phyloP scores from a whole-genome alignment of 208 protist genomes.

The Blastocrithidia nonstop region DNA sequence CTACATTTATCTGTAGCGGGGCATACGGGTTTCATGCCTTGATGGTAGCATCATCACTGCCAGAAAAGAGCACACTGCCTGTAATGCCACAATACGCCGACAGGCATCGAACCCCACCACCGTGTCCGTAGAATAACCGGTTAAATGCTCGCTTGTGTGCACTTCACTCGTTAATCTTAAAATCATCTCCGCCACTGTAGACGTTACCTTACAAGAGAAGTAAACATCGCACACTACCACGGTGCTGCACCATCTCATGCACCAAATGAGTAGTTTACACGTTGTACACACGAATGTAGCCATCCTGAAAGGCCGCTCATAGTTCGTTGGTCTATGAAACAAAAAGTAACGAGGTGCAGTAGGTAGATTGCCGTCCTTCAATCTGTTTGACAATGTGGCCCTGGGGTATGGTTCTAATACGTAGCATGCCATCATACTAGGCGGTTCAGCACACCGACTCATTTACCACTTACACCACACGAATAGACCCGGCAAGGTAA shows the following conservation, averaged over 20 bases:
- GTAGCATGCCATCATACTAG: constrained; percentile 42
- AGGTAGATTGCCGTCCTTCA: constrained; percentile 19
- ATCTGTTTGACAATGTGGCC: constrained; percentile 39
- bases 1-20: no score
- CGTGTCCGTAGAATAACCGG: constrained; percentile 46
- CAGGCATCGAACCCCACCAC: constrained; percentile 40
- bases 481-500: constrained; percentile 23
- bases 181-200: constrained; percentile 61
- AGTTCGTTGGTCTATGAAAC: constrained; percentile 19
- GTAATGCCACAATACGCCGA: constrained; percentile 29
- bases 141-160: constrained; percentile 10
- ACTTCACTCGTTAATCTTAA: constrained; percentile 62
- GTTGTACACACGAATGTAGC: constrained; percentile 62
- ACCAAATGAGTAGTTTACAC: constrained; percentile 17
- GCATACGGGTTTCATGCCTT: constrained; percentile 68
- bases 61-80: constrained; percentile 60
- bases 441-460: constrained; percentile 65
- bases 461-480: constrained; percentile 30
- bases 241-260: constrained; percentile 15
- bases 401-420: constrained; percentile 44
- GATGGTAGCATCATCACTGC: constrained; percentile 60
- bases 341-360: constrained; percentile 46
- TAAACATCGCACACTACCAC: constrained; percentile 11
- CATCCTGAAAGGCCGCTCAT: constrained; percentile 70
- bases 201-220: constrained; percentile 35